Evolutionary conservation across 2,329 filamentous ascomycete species (phyloP), one percentile per base, ranked within the genome.

Genomic region (Fragosphaeria purpurea): DNA sequence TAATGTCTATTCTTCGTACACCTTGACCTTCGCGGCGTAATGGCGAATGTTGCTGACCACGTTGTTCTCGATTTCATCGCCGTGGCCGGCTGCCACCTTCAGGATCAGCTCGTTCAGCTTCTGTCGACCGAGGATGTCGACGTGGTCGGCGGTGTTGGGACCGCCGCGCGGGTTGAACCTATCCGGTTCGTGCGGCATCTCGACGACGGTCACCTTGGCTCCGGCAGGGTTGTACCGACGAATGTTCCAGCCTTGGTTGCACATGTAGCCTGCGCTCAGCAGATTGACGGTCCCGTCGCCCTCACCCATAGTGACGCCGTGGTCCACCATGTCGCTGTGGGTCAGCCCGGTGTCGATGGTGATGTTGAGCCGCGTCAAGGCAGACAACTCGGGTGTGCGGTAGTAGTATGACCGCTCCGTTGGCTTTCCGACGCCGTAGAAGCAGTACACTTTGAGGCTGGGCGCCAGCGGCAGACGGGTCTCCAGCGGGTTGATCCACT

Each of bases 171-270:
- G 88, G 59, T 83, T 91, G 65, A 96, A 98, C 13, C 88, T 73
- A 59, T 96, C 91, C 1, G 93, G 93, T 62, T 97, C 90, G 63
- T 98, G 93, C 1, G 84, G 86, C 93, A 98, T 98, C 70, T 98
- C 93, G 54, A 85, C 89, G 0, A 90, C 86, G 41, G 82, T 94
- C 55, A 98, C 72, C 60, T 88, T 81, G 35, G 84, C 77, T 2
- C 84, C 83, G 0, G 88, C 85, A 0, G 93, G 93, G 61, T 98
- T 98, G 65, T 94, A 98, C 38, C 93, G 79, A 67, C 88, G 89
- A 67, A 96, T 86, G 52, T 83, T 82, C 93, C 93, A 98, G 4
- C 93, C 93, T 60, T 85, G 88, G 59, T 88, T 85, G 66, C 93
- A 98, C 93, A 98, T 97, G 65, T 97, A 98, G 2, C 91, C 93